phyloP scores from a whole-genome alignment of 2,329 filamentous ascomycete genomes.

The Epichloe festucae region DNA sequence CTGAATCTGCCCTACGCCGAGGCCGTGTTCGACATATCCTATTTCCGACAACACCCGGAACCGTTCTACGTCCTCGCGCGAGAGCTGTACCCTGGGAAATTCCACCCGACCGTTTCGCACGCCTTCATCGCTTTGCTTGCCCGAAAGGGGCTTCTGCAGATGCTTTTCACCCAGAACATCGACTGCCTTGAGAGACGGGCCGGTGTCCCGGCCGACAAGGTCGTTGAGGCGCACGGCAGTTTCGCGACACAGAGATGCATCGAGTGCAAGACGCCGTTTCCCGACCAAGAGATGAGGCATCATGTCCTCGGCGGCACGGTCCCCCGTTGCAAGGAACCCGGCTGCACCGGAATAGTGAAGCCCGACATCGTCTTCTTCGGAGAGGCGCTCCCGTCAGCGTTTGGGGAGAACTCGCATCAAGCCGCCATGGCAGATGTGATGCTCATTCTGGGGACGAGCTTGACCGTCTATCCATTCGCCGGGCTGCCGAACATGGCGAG shows the following conservation, averaged over 20 bases:
- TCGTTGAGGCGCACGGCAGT: conserved; percentile 90
- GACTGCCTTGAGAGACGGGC: conserved; percentile 85
- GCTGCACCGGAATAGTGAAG: conserved; percentile 72
- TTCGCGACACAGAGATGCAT: conserved; percentile 88
- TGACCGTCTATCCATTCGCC: conserved; percentile 82
- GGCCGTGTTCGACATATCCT: conserved; percentile 86
- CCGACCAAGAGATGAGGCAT: conserved; percentile 59
- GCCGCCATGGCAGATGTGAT: conserved; percentile 57
- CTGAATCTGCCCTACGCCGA: conserved; percentile 81
- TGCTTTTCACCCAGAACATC: conserved; percentile 95
- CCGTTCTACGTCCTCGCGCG: conserved; percentile 89
- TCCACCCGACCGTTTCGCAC: conserved; percentile 79
- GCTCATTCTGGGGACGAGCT: conserved; percentile 79
- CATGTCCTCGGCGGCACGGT: conserved; percentile 55
- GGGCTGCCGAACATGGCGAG: conserved; percentile 54
- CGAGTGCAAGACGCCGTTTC: conserved; percentile 64
- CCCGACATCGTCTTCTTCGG: conserved; percentile 95
- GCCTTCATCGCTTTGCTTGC: conserved; percentile 76
- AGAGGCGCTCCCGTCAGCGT: conserved; percentile 41
- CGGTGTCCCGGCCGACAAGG: conserved; percentile 66
- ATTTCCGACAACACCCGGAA: conserved; percentile 70
- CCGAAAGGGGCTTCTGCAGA: conserved; percentile 63
- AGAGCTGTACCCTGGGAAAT: conserved; percentile 85
- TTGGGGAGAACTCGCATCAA: conserved; percentile 26
- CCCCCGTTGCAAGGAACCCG: conserved; percentile 47